phyloP scores from a whole-genome alignment of 2,329 filamentous ascomycete species.

The Aspergillus quadrilineatus region DNA sequence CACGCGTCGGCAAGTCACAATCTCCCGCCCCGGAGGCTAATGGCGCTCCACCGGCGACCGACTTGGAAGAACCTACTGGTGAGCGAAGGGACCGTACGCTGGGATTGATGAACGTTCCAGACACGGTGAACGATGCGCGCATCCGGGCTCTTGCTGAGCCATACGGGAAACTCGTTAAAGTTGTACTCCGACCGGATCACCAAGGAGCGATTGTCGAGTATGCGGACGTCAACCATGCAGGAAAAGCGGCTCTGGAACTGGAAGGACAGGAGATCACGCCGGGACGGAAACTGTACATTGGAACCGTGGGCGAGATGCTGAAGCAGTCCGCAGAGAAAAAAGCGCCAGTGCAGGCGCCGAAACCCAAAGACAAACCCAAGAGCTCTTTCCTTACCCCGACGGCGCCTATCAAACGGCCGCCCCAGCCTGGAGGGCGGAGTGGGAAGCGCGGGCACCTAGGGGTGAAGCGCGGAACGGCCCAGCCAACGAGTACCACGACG shows the following conservation, averaged over 20 bases:
- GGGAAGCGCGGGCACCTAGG: constrained; percentile 52
- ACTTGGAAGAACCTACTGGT: constrained; percentile 42
- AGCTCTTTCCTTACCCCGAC: constrained; percentile 30
- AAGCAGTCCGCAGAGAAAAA: constrained; percentile 43
- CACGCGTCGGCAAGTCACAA: constrained; percentile 35
- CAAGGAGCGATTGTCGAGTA: constrained; percentile 87
- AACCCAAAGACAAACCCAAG: constrained; percentile 37
- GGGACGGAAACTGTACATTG: constrained; percentile 46
- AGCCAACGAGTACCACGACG: constrained; percentile 21
- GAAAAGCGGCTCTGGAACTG: constrained; percentile 54
- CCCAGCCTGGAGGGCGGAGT: constrained; percentile 42
- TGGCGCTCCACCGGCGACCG: constrained; percentile 30
- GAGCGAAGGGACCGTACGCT: constrained; percentile 67
- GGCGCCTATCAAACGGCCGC: constrained; percentile 46
- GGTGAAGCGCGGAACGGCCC: constrained; percentile 40
- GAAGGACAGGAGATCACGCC: constrained; percentile 48
- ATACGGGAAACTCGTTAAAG: constrained; percentile 69
- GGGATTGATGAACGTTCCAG: constrained; percentile 79
- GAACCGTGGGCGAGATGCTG: constrained; percentile 54
- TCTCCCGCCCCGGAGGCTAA: constrained; percentile 39
- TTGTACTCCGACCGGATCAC: constrained; percentile 77
- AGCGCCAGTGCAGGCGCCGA: constrained; percentile 39
- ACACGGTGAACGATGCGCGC: constrained; percentile 87
- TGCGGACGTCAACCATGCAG: constrained; percentile 65
- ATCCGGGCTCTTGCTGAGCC: constrained; percentile 71